These are phyloP conservation scores for Silene vulgaris DNA, from an alignment of 179 eudicot species.

Conservation along the genomic window DNA sequence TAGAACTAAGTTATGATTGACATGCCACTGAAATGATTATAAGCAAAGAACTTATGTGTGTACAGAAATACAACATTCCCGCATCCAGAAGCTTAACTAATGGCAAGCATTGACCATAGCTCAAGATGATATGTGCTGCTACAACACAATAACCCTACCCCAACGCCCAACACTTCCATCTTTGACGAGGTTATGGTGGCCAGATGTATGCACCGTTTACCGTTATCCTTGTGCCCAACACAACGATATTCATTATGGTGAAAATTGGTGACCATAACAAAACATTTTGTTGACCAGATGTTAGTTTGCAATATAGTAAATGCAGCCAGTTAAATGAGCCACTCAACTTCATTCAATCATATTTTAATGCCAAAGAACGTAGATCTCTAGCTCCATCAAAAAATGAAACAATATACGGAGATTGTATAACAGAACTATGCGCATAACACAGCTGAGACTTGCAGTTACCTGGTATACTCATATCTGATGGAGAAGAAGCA, in stretches of 20 bases:
- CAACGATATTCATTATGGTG: not conserved
- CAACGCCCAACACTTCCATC: not conserved
- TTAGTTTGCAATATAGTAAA: not conserved
- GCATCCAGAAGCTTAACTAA: not conserved
- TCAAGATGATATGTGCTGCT: not conserved
- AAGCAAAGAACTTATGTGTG: not conserved
- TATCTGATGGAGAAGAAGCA: conserved; percentile 29
- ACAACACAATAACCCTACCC: not conserved
- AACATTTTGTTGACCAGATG: not conserved
- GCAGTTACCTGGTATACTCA: conserved; percentile 41
- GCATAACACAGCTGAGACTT: not conserved
- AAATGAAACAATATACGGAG: not conserved
- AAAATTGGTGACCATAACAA: not conserved
- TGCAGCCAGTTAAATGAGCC: not conserved
- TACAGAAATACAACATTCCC: not conserved
- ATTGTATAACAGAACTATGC: too few species aligned
- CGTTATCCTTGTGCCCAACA: not conserved
- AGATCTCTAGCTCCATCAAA: not conserved
- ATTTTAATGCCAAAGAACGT: not conserved
- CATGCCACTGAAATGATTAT: not conserved
- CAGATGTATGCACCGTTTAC: not conserved
- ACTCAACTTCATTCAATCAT: not conserved
- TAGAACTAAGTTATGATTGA: not conserved
- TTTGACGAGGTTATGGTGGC: not conserved
- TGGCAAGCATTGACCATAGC: not conserved